Evolutionary conservation across 1,284 basidiomycete species (phyloP), one percentile per base, ranked within the genome.

Genomic region (Violaceomyces palustris): DNA sequence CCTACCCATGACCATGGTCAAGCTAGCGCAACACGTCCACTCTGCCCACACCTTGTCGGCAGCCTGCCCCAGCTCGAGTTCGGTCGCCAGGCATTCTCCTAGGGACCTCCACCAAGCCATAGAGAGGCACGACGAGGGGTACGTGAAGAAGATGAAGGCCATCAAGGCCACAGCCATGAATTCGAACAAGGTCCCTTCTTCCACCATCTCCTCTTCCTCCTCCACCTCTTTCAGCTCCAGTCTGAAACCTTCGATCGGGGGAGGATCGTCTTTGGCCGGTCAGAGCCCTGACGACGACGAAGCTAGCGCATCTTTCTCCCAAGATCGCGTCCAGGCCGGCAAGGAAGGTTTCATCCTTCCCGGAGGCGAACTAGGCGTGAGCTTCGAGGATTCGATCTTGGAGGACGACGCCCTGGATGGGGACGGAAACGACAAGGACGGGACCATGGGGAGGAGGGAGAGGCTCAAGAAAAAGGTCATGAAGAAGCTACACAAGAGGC

Each of bases 41-140:
- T 41, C 48, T 2, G 60, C 58, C 7, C 63, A 66, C 28, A 38
- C 47, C 1, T 64, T 56, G 34, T 58, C 52, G 29, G 63, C 63
- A 12, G 58, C 58, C 15, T 66, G 63, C 32, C 63, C 63, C 11
- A 50, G 50, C 4, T 50, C 54, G 8, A 44, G 54, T 14, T 50
- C 47, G 6, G 55, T 47, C 4, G 61, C 63, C 11, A 40, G 59
- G 18, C 63, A 66, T 28, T 58, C 53, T 12, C 63, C 61, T 4
- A 39, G 63, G 17, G 63, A 66, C 30, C 47, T 66, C 4, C 56
- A 63, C 37, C 63, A 63, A 15, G 61, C 61, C 10, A 55, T 66
- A 40, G 63, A 64, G 28, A 37, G 50, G 14, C 61, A 66, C 34
- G 63, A 66, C 35, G 43, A 61, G 17, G 50, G 48, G 12, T 65